Percentiles rank a stretch among this genome's conserved stretches.
phyloP scores from a whole-genome alignment of 495 filamentous ascomycete species.

The Aspergillus ostianus region DNA sequence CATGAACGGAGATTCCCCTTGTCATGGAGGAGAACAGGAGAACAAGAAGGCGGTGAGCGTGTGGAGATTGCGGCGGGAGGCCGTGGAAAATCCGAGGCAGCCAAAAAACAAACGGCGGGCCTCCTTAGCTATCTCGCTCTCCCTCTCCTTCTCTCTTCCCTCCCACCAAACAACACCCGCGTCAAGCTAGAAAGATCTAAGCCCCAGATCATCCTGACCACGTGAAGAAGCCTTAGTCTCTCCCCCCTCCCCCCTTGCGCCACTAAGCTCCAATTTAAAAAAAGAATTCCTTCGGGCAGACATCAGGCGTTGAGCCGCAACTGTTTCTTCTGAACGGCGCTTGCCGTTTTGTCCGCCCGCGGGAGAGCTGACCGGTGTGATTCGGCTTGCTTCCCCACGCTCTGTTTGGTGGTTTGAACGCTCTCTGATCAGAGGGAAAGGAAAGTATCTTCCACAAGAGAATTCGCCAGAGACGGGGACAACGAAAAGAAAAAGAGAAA shows the following conservation, averaged over 20 bases:
- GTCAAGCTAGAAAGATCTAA: neutral
- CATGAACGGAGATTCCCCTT: no score
- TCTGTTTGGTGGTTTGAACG: neutral
- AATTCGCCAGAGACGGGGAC: no score
- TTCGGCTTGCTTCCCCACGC: neutral
- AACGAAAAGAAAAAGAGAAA: neutral
- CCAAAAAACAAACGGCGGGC: no score
- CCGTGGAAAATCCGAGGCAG: neutral
- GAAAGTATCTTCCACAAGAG: no score
- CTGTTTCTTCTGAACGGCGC: constrained; percentile 1
- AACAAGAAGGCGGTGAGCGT: neutral
- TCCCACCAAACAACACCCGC: neutral
- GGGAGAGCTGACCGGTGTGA: constrained; percentile 4
- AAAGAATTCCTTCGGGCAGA: constrained; percentile 5
- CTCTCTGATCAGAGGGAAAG: neutral
- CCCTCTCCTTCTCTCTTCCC: neutral
- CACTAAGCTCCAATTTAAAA: neutral
- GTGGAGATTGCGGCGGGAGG: neutral
- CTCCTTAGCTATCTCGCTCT: no score
- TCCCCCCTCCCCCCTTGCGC: neutral
- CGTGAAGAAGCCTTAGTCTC: neutral
- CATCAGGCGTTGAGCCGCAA: constrained; percentile 3
- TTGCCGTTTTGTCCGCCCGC: constrained; percentile 8
- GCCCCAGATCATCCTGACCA: constrained; percentile 2
- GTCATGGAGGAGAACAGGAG: no score